A percentile compares a stretch with the other conserved stretches of the same genome.
Conservation (phyloP, 2,329 filamentous ascomycete species). For the Colletotrichum agaves region DNA sequence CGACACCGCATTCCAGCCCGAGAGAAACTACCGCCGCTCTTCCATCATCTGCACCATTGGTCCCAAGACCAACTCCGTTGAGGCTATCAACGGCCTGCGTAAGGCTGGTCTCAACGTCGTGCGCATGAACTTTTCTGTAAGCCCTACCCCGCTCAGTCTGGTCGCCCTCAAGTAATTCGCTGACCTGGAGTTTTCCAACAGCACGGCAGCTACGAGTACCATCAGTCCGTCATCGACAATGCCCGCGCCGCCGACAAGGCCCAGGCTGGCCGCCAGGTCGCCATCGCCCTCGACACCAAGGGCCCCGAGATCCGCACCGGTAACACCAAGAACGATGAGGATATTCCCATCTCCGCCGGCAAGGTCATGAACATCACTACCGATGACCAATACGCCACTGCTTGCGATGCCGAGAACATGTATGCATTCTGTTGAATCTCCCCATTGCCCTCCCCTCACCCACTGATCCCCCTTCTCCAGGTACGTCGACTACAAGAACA, state of each 20-base stretch:
- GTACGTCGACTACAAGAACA: conserved; percentile 99
- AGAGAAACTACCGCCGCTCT: conserved; percentile 92
- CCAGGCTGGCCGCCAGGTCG: conserved; percentile 85
- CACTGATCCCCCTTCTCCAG: conserved; percentile 52
- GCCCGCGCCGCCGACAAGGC: conserved; percentile 84
- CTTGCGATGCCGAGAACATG: conserved; percentile 93
- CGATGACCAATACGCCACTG: conserved; percentile 88
- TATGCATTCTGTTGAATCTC: conserved; percentile 56
- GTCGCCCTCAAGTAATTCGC: neutral
- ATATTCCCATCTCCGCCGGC: conserved; percentile 86
- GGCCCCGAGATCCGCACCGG: conserved; percentile 71
- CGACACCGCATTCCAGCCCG: conserved; percentile 88
- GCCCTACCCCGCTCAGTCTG: neutral
- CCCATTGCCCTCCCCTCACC: conserved; percentile 3
- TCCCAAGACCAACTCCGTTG: conserved; percentile 97
- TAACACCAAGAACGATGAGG: conserved; percentile 84
- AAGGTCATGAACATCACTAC: conserved; percentile 95
- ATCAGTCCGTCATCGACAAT: conserved; percentile 98
- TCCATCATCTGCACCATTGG: conserved; percentile 99
- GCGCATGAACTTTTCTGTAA: conserved; percentile 95
- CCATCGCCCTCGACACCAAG: conserved; percentile 88
- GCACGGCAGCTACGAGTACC: conserved; percentile 94
- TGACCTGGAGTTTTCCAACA: conserved; percentile 14
- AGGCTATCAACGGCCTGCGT: conserved; percentile 96
- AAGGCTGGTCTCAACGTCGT: conserved; percentile 95